Evolutionary conservation across 1,284 basidiomycete species (phyloP).

Genomic region (Paramarasmius palmivorus): DNA sequence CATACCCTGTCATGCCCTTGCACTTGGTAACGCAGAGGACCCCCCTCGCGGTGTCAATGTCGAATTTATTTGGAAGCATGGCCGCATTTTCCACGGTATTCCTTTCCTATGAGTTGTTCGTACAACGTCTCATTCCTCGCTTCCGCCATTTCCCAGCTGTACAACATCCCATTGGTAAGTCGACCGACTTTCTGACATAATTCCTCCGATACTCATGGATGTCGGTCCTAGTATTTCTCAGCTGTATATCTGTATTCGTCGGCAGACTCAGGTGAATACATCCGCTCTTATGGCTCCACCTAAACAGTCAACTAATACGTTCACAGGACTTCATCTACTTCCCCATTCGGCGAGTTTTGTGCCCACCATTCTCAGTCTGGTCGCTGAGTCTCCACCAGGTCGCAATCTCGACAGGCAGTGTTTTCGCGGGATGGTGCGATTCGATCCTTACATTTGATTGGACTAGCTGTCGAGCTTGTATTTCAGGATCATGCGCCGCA

Average conservation of each 20-base stretch:
- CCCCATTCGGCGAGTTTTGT: conserved; percentile 64
- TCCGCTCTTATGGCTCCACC: conserved; percentile 16
- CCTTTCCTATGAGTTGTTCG: too few relatives aligned
- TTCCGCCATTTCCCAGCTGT: conserved; percentile 53
- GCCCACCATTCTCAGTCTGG: conserved; percentile 14
- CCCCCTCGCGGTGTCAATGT: conserved; percentile 76
- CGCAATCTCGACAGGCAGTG: conserved; percentile 77
- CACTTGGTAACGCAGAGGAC: conserved; percentile 74
- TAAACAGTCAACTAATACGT: conserved; percentile 26
- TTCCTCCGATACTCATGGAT: conserved; percentile 13
- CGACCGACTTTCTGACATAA: conserved; percentile 15
- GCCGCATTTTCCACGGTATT: conserved; percentile 79
- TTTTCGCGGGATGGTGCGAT: conserved; percentile 83
- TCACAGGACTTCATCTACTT: conserved; percentile 72
- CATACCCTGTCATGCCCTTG: conserved; percentile 85
- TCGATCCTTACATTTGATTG: conserved; percentile 16
- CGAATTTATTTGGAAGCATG: conserved; percentile 78
- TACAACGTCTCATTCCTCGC: conserved; percentile 3
- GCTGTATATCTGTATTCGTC: conserved; percentile 79
- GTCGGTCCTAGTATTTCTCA: conserved; percentile 68
- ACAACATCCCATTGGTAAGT: conserved; percentile 79
- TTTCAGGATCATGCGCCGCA: conserved; percentile 78
- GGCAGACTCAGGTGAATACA: conserved; percentile 59
- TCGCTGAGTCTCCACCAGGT: conserved; percentile 40
- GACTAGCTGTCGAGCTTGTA: conserved; percentile 4